Evolutionary conservation across 768 basidiomycete species (phyloP).

Genomic region (Hydnum rufescens): DNA sequence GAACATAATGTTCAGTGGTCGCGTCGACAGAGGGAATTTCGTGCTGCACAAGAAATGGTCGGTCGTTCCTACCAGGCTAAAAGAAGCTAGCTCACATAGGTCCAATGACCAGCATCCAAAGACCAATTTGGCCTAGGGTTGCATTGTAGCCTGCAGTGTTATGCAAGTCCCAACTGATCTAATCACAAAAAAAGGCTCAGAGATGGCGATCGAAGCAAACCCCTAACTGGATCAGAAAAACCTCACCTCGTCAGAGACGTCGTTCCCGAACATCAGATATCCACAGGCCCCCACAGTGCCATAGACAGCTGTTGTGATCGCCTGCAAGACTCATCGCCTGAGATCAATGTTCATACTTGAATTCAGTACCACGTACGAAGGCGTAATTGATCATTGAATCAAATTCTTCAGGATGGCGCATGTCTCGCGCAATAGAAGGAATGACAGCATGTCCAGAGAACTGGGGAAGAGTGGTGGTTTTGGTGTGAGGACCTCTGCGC

Average conservation of each 20-base stretch:
- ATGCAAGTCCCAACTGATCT: constrained; percentile 74
- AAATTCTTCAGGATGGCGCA: constrained; percentile 66
- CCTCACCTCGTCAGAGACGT: constrained; percentile 61
- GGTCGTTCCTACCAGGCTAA: not conserved
- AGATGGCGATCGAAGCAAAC: not conserved
- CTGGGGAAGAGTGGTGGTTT: constrained; percentile 20
- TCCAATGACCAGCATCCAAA: constrained; percentile 74
- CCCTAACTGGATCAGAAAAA: not conserved
- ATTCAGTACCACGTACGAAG: constrained; percentile 45
- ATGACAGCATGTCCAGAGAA: constrained; percentile 88
- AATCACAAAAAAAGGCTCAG: not conserved
- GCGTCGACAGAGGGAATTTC: constrained; percentile 69
- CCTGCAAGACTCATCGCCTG: constrained; percentile 18
- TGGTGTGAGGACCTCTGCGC: not conserved
- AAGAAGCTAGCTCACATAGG: constrained; percentile 33
- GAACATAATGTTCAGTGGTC: constrained; percentile 68
- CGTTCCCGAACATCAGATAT: constrained; percentile 77
- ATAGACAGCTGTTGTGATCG: constrained; percentile 38
- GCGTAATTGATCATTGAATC: constrained; percentile 68
- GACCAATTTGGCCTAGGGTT: constrained; percentile 44
- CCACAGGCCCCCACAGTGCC: constrained; percentile 55
- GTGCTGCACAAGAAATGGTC: constrained; percentile 28
- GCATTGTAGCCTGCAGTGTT: constrained; percentile 51
- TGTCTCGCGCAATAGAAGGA: constrained; percentile 76
- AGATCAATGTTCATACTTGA: constrained; percentile 7